Conservation (phyloP, 768 basidiomycete species). For the Amylocystis lapponica region DNA sequence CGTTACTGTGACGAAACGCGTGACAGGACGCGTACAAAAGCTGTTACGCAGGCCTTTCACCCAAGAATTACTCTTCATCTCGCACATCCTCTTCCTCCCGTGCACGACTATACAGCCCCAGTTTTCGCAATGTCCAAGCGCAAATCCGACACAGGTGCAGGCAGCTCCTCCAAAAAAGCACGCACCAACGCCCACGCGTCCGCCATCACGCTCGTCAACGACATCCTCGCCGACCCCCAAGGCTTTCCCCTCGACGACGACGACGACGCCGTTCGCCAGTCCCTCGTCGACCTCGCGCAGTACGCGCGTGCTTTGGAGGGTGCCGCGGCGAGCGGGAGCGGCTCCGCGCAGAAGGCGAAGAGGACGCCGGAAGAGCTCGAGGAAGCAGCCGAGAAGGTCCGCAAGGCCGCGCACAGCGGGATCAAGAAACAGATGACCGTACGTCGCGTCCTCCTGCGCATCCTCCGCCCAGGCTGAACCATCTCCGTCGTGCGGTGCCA, state of each 20-base stretch:
- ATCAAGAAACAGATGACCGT: constrained; percentile 48
- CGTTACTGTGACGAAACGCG: too few relatives aligned
- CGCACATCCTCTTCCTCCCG: too few relatives aligned
- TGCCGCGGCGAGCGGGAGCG: constrained; percentile 1
- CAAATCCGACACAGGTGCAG: constrained; percentile 26
- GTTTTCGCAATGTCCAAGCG: too few relatives aligned
- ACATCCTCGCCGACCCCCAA: constrained; percentile 33
- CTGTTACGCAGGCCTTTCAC: too few relatives aligned
- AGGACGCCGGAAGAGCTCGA: constrained; percentile 35
- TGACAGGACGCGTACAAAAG: too few relatives aligned
- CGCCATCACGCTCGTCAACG: constrained; percentile 30
- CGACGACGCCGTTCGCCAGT: constrained; percentile 24
- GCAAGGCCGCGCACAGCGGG: constrained; percentile 39
- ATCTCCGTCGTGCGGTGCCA: neutral
- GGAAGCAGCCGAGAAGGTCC: constrained; percentile 39
- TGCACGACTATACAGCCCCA: too few relatives aligned
- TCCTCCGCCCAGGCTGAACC: neutral
- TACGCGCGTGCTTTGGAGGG: constrained; percentile 30
- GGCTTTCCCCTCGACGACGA: constrained; percentile 31
- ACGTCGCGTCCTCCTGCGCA: constrained; percentile 6
- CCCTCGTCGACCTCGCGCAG: constrained; percentile 26
- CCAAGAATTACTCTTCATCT: too few relatives aligned
- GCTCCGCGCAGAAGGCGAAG: neutral
- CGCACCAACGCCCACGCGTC: constrained; percentile 25
- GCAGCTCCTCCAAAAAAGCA: constrained; percentile 24